Conservation (phyloP, 257 asterid species). For the Orobanche coerulescens region DNA sequence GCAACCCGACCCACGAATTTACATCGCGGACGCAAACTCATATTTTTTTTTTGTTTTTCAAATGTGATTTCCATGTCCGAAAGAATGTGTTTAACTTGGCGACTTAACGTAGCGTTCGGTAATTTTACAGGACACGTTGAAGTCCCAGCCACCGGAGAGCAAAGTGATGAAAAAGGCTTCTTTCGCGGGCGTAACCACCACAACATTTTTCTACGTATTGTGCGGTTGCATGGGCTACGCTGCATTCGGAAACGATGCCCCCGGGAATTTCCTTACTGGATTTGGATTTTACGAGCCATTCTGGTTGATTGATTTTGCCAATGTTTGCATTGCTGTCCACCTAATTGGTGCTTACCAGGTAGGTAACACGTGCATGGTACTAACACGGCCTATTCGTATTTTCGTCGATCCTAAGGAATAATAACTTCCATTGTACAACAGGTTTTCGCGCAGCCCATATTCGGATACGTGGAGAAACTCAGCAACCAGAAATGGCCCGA, state of each 20-base stretch:
- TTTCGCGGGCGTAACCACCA: conserved; percentile 34
- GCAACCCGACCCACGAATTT: too few species aligned
- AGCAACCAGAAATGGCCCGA: conserved; percentile 35
- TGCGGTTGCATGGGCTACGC: conserved; percentile 54
- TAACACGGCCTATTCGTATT: too few species aligned
- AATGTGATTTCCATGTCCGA: too few species aligned
- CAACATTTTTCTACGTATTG: conserved; percentile 38
- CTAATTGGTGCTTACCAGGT: conserved; percentile 34
- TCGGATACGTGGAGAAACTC: conserved; percentile 36
- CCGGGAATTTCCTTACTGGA: conserved; percentile 27
- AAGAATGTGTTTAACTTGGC: too few species aligned
- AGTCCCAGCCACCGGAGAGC: conserved; percentile 38
- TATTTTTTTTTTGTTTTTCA: too few species aligned
- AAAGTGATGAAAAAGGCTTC: conserved; percentile 59
- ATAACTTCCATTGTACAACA: neutral
- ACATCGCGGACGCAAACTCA: too few species aligned
- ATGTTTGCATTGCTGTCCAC: conserved; percentile 30
- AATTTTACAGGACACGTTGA: conserved; percentile 41
- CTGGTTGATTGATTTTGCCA: conserved; percentile 32
- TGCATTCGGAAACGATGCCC: conserved; percentile 31
- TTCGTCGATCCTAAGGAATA: too few species aligned
- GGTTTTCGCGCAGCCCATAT: conserved; percentile 55
- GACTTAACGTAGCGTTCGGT: too few species aligned
- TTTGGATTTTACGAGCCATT: conserved; percentile 29
- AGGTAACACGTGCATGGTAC: neutral